Base-by-base conservation (phyloP, 768 basidiomycete genomes). In the Boletus patriciae region DNA sequence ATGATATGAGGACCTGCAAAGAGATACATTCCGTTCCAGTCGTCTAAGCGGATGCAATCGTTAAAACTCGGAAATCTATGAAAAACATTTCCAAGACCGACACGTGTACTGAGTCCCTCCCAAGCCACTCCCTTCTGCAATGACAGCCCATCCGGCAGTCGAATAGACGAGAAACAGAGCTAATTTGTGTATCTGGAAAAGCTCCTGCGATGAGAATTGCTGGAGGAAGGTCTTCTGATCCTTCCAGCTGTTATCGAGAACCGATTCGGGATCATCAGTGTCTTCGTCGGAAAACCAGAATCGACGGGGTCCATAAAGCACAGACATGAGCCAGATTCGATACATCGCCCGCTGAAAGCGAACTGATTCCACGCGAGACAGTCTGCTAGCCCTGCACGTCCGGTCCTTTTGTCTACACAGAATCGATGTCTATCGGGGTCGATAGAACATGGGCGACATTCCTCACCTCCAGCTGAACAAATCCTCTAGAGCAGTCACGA, bases 381-480 rank as follows among this genome's bases (percentile, higher is more conserved):
- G 62, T 31, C 50, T 59, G 46, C 73, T 76, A 13, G 51, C 61
- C 13, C 38, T 46, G 25, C 64, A 71, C 3, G 59, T 60, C 25
- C 72, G 69, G 52, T 77, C 73, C 56, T 77, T 75, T 52, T 73
- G 1, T 11, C 57, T 56, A 16, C 27, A 16, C 4, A 11, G 3
- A 16, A 44, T 41, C 6, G 9, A 19, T 19, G 18, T 3, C 8
- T 12, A 21, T 19, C 40, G 3, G n/a, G 33, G 15, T 7, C 13
- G 10, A 18, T 7, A 7, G n/a, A 23, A 12, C 15, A 1, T 5
- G 8, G 36, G 23, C 34, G 29, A 57, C 15, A 38, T 43, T 50
- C 70, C 77, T 63, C 23, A 72, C 78, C 74, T 73, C 38, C 66
- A 54, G 51, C 78, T 78, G 55, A 73, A 79, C 12, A 78, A 40